Conservation (phyloP, 2,329 filamentous ascomycete species). For the Aspergillus sp. region DNA sequence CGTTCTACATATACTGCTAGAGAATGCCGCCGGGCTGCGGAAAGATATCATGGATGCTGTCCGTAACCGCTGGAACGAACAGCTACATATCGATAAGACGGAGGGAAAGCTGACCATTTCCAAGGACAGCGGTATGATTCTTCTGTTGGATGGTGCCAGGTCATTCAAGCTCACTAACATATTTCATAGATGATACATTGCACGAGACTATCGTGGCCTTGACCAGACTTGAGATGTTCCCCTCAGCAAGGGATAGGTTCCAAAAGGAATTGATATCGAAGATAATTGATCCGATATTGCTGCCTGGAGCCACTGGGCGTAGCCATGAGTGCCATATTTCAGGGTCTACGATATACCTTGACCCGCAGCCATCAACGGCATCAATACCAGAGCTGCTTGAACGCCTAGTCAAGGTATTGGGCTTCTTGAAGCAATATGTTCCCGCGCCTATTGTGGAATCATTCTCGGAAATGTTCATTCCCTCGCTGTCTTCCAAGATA, state of each 20-base stretch:
- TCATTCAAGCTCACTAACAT: conserved; percentile 6
- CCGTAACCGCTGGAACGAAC: conserved; percentile 68
- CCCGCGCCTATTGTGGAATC: conserved; percentile 52
- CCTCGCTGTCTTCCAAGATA: conserved; percentile 66
- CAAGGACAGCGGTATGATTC: conserved; percentile 53
- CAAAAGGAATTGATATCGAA: conserved; percentile 34
- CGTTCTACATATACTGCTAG: conserved; percentile 59
- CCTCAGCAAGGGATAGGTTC: conserved; percentile 33
- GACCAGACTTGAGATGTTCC: conserved; percentile 35
- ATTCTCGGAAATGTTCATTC: conserved; percentile 71
- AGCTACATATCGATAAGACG: conserved; percentile 65
- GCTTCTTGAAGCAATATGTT: conserved; percentile 54
- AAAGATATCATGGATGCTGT: conserved; percentile 67
- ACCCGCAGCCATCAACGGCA: conserved; percentile 25
- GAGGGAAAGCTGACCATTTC: conserved; percentile 59
- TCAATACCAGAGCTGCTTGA: conserved; percentile 44
- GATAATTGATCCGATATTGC: conserved; percentile 38
- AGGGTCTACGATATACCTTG: conserved; percentile 32
- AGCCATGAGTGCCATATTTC: conserved; percentile 31
- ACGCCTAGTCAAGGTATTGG: conserved; percentile 48
- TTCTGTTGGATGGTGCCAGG: no score
- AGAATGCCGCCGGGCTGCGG: conserved; percentile 67
- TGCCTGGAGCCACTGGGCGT: conserved; percentile 26
- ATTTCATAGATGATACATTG: conserved; percentile 22
- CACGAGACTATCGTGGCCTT: conserved; percentile 37